Percentiles rank a stretch among this genome's conserved stretches.
Conservation (phyloP, 176 grass and related monocot species). For the Tillandsia fasciculata region DNA sequence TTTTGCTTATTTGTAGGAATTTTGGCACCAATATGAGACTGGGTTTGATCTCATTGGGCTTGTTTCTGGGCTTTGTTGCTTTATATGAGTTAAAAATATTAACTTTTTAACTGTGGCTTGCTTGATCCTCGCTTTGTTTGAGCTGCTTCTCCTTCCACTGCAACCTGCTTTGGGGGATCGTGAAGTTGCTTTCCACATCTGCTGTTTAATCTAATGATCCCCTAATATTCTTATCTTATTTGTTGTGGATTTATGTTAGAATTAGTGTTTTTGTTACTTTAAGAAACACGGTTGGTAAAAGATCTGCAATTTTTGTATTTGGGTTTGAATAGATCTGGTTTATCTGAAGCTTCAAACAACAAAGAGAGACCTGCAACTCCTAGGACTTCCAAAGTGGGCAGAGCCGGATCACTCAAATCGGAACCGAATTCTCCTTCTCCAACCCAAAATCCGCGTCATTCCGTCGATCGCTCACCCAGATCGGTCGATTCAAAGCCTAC, state of each 20-base stretch:
- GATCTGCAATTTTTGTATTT: slow-evolving; percentile 19
- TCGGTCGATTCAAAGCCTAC: slow-evolving; percentile 55
- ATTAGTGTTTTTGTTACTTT: slow-evolving; percentile 18
- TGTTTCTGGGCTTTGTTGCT: neutral
- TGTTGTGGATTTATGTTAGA: neutral
- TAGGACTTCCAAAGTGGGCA: slow-evolving; percentile 38
- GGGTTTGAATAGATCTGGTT: slow-evolving; percentile 65
- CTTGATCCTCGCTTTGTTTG: neutral
- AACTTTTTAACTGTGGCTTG: neutral
- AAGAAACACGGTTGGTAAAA: slow-evolving; percentile 4
- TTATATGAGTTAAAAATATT: neutral
- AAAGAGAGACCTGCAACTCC: slow-evolving; percentile 61
- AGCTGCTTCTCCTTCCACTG: neutral
- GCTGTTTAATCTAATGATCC: neutral
- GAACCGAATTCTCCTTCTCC: slow-evolving; percentile 60
- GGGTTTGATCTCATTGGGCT: neutral
- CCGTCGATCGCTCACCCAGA: slow-evolving; percentile 80
- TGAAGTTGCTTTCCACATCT: neutral
- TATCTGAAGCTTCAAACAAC: slow-evolving; percentile 60
- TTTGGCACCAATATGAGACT: neutral
- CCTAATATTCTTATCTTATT: too few species aligned
- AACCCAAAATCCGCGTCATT: slow-evolving; percentile 41
- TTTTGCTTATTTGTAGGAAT: neutral
- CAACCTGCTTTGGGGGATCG: neutral
- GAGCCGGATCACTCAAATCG: slow-evolving; percentile 40